phyloP scores from a whole-genome alignment of 2,329 filamentous ascomycete genomes.

The Drechmeria coniospora region DNA sequence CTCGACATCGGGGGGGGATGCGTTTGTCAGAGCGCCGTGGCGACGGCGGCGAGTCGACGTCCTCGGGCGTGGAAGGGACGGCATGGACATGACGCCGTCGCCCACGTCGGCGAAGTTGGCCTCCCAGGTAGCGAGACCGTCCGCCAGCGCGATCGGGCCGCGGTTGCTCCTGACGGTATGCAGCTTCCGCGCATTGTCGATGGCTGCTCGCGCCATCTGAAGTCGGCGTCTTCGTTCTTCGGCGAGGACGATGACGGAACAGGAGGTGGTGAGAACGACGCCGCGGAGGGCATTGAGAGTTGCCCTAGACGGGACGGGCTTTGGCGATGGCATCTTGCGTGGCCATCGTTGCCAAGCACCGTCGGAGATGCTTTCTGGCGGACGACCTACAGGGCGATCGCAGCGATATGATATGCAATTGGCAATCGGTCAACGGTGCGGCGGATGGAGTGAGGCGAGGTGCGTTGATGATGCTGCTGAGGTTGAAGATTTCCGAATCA shows the following conservation, averaged over 20 bases:
- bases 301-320: slow-evolving; percentile 37
- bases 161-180: slow-evolving; percentile 22
- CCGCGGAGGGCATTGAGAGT: slow-evolving; percentile 39
- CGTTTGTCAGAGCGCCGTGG: slow-evolving; percentile 5
- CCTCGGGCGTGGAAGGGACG: slow-evolving; percentile 6
- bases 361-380: too few species aligned
- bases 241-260: slow-evolving; percentile 36
- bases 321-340: slow-evolving; percentile 26
- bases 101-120: slow-evolving; percentile 8
- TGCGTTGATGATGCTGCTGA: too few species aligned
- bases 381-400: too few species aligned
- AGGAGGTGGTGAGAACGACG: slow-evolving; percentile 40
- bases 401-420: too few species aligned
- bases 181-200: slow-evolving; percentile 37
- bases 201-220: slow-evolving; percentile 30
- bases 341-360: slow-evolving; percentile 11
- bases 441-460: too few species aligned
- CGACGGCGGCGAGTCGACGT: slow-evolving; percentile 15
- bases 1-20: background rate
- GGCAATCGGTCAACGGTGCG: too few species aligned
- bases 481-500: too few species aligned
- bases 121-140: slow-evolving; percentile 9
- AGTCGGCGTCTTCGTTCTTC: slow-evolving; percentile 42
- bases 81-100: slow-evolving; percentile 10
- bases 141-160: slow-evolving; percentile 13